Base-by-base conservation (phyloP, 2,329 filamentous ascomycete species). In the Stromatinia cepivora region DNA sequence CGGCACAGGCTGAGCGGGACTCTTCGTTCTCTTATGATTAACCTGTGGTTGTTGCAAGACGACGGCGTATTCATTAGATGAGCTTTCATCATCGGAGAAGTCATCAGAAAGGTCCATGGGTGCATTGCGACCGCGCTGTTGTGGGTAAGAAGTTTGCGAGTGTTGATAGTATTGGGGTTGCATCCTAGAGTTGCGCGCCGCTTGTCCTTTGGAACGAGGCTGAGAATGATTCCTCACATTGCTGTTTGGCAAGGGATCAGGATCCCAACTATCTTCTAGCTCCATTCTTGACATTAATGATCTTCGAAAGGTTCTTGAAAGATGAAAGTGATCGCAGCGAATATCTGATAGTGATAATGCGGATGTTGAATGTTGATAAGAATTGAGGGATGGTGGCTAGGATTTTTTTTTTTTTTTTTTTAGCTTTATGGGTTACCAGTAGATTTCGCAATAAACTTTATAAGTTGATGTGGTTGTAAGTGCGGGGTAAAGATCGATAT, bases 211-310 rank as follows among this genome's bases (percentile, higher is more conserved):
- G 3, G 8, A 9, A 36, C 61, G 61, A 63, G 61, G 61, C n/a
- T 39, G 46, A 25, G 13, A 28, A 52, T 63, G 46, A 8, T 13
- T 63, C 5, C 46, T 39, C 1, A 31, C 34, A n/a, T 25, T 63
- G 11, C 61, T n/a, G 20, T 50, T 52, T 25, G 61, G 61, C 8
- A 63, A 52, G n/a, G 61, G 61, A 63, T 52, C 46, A 39, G 61
- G 61, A 63, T 63, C 15, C 61, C 61, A 63, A 13, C 31, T 39
- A 39, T 63, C 61, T 2, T 63, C 61, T 0, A 63, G 46, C 61
- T 63, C 61, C 46, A 63, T 63, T 39, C 6, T 39, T 15, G 46
- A 39, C 22, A 52, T 63, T 17, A 52, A 50, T 8, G 5, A 28
- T 39, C 15, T 39, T 25, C 22, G 22, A 1, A 20, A 39, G 11